Evolutionary conservation across 176 grass and related monocot species (phyloP), one percentile per base, ranked within the genome.

Genomic region (Eragrostis nindensis): DNA sequence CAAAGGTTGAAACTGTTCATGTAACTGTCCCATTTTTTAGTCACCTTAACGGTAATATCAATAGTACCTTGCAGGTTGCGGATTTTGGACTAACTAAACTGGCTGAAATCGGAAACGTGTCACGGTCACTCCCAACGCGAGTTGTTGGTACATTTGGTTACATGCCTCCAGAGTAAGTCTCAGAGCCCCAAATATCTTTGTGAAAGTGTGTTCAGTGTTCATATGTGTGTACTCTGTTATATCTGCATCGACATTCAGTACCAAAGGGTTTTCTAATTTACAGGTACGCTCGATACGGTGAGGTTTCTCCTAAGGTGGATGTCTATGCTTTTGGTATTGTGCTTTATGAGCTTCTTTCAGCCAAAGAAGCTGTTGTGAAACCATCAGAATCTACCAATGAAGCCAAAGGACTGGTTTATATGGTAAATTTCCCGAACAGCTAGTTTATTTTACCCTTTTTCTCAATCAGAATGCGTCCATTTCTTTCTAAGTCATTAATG

Each of bases 121-220:
- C 84, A 71, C 36, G 74, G 21, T 83, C 89, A 80, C 43, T 80
- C 11, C 78, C 74, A 62, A 88, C 78, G 57, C 65, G 77, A 49
- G 55, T 92, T 80, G 93, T 85, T 83, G 93, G 93, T 18, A 92
- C 93, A 82, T 92, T 95, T 85, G 93, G 93, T 67, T 95, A 95
- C 83, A 95, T 95, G 84, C 87, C 93, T 90, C 89, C 89, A 43
- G 93, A 95, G 93, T 92, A 86, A 82, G 81, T 79, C 5, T 73
- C 61, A 53, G n/a, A 53, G 9, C 75, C 53, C 21, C n/a, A 39
- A 44, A 6, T 47, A 40, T 64, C 11, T 44, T 19, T 73, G 39
- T n/a, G n/a, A n/a, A n/a, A n/a, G n/a, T n/a, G n/a, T 56, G 16
- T 66, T 50, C 19, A 66, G 44, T 78, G n/a, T 30, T 6, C 30